phyloP scores from a whole-genome alignment of 2,329 filamentous ascomycete genomes.

The Fusarium veterinarium region DNA sequence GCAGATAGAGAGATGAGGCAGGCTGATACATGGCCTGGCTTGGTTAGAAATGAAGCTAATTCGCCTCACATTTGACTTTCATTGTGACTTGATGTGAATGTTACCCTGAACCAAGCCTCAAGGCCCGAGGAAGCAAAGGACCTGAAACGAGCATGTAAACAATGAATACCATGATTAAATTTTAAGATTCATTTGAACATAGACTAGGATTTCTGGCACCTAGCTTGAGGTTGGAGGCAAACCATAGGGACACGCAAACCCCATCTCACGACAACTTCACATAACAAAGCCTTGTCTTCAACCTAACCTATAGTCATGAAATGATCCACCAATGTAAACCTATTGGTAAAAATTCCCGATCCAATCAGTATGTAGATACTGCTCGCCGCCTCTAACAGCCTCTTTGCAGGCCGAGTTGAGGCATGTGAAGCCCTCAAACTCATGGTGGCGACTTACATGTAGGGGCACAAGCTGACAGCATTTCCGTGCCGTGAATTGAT shows the following conservation, averaged over 20 bases:
- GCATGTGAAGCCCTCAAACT: neutral
- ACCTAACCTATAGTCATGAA: neutral
- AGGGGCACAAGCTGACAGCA: constrained; percentile 4
- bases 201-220: neutral
- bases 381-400: neutral
- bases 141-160: no score
- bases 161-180: neutral
- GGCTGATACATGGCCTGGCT: constrained; percentile 20
- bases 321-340: neutral
- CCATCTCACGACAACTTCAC: neutral
- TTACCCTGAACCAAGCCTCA: neutral
- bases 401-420: neutral
- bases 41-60: constrained; percentile 54
- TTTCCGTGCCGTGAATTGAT: neutral
- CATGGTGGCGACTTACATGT: constrained; percentile 7
- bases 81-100: neutral
- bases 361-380: neutral
- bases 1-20: constrained; percentile 38
- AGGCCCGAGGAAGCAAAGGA: no score
- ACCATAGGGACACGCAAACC: neutral
- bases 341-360: neutral
- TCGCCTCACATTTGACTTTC: constrained; percentile 17
- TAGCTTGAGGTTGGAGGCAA: neutral
- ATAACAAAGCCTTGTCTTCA: neutral
- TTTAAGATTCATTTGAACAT: no score